These are phyloP conservation scores for Anthoceros angustus DNA, from an alignment of 225 moss, liverwort and hornwort species.

Conservation along the genomic window DNA sequence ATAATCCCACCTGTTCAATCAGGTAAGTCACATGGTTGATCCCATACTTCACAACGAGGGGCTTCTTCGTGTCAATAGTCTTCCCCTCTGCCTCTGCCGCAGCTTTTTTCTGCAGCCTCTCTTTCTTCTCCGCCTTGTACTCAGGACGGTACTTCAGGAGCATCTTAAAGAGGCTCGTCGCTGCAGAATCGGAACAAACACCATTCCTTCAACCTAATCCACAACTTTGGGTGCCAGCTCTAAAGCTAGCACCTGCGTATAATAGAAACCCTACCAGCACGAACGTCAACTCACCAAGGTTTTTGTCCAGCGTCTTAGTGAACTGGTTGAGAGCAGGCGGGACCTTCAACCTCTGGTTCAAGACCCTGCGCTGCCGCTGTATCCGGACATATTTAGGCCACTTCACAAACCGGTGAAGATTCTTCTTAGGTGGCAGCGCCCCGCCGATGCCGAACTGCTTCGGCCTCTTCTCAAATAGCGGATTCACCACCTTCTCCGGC, in stretches of 20 bases:
- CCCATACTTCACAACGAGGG: not conserved
- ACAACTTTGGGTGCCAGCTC: too few species aligned
- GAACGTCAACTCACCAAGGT: conserved; percentile 16
- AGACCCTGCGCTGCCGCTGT: conserved; percentile 40
- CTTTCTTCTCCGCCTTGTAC: not conserved
- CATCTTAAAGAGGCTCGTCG: conserved; percentile 1
- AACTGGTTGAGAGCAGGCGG: conserved; percentile 46
- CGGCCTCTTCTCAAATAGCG: conserved; percentile 38
- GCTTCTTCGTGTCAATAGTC: not conserved
- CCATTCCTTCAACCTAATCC: not conserved
- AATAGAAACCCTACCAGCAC: not conserved
- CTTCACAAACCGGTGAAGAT: conserved; percentile 47
- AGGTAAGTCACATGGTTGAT: not conserved
- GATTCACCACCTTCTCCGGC: conserved; percentile 24
- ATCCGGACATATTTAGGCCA: conserved; percentile 52
- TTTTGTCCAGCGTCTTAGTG: conserved; percentile 45
- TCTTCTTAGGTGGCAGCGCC: conserved; percentile 37
- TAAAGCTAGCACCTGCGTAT: too few species aligned
- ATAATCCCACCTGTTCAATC: not conserved
- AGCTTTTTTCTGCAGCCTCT: not conserved
- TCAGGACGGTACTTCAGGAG: not conserved
- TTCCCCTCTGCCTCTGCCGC: not conserved
- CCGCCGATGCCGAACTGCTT: conserved; percentile 54
- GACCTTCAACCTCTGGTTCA: conserved; percentile 50
- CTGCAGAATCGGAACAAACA: not conserved